Evolutionary conservation across 192 early-diverging fungal genomes (phyloP), one percentile per base, ranked within the genome.

Genomic region (Mortierella hygrophila): DNA sequence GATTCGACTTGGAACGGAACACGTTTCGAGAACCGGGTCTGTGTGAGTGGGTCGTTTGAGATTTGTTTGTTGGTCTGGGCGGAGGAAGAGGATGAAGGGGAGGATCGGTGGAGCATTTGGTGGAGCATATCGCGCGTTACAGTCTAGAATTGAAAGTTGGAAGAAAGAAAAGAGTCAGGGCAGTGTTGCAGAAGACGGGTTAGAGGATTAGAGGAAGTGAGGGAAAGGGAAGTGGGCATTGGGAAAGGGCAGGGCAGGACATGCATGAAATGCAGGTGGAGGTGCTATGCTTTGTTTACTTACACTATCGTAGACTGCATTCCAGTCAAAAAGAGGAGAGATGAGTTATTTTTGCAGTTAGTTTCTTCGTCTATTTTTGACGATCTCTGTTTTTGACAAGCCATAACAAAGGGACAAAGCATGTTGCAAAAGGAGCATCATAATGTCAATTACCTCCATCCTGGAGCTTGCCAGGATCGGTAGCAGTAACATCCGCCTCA

Each of bases 1-100:
- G 82, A 57, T 46, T 77, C 70, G 65, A 77, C 82, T 57, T 83
- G 82, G 32, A 83, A 83, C 20, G 82, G 82, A 18, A 78, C 29
- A 49, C 82, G 82, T 41, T 78, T 83, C 49, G 49, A 18, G 63
- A 83, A 83, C 4, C 72, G 38, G 2, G 52, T 54, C 11, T 69
- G 71, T 8, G 76, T 74, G 44, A 2, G 77, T 71, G 6, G 38
- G 37, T 83, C 76, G n/a, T 72, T 60, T 32, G 80, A 82, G 32
- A 83, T 42, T 65, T 35, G 60, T 16, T 68, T 44, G 68, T 35
- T 11, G 32, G 16, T n/a, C 37, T 41, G 11, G 23, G 44, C 13
- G 44, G 44, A 13, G 13, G 44, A 15, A 15, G 44, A 46, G 44
- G 44, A 40, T 2, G 38, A 40, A 3, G 6, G 35, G 26, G n/a